Percentiles rank a stretch among this genome's conserved stretches.
These are phyloP conservation scores for Crithidia acanthocephali DNA, from an alignment of 208 protist species.

Conservation along the genomic window DNA sequence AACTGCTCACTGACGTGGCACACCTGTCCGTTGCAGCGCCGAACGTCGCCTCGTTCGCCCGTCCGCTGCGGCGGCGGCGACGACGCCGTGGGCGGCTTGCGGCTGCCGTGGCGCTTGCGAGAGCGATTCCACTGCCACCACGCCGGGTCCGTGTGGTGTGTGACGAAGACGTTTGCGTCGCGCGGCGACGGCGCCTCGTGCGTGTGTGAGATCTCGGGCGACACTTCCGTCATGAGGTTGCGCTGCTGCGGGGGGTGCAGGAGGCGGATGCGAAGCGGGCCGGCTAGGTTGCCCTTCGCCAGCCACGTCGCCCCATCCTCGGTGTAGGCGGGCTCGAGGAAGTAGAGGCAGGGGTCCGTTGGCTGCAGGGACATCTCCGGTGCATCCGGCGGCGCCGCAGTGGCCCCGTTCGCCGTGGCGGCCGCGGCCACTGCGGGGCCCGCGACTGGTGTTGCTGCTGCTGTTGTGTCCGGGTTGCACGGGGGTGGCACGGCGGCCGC, in stretches of 20 bases:
- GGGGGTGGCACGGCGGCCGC: neutral
- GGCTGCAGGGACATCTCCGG: neutral
- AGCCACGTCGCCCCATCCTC: conserved; percentile 12
- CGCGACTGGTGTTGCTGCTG: too few species aligned
- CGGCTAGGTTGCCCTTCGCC: conserved; percentile 5
- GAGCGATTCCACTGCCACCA: neutral
- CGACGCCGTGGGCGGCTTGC: neutral
- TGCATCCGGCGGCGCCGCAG: neutral
- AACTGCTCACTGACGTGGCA: conserved; percentile 15
- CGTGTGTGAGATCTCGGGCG: neutral
- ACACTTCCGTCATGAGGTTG: neutral
- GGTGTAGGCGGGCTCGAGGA: conserved; percentile 14
- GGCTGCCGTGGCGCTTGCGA: neutral
- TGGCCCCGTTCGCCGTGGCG: neutral
- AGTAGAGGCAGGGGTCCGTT: conserved; percentile 16
- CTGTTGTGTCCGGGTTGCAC: too few species aligned
- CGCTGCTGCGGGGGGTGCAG: conserved; percentile 14
- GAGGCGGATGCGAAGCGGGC: conserved; percentile 22
- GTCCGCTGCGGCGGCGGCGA: neutral
- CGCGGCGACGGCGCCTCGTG: neutral
- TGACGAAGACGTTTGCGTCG: conserved; percentile 14
- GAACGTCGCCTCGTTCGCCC: neutral
- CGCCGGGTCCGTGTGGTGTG: neutral
- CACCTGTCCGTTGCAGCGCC: neutral
- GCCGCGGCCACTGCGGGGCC: too few species aligned